These are phyloP conservation scores for Blastocystis sp. DNA, from an alignment of 352 stramenopile genomes.

Conservation along the genomic window DNA sequence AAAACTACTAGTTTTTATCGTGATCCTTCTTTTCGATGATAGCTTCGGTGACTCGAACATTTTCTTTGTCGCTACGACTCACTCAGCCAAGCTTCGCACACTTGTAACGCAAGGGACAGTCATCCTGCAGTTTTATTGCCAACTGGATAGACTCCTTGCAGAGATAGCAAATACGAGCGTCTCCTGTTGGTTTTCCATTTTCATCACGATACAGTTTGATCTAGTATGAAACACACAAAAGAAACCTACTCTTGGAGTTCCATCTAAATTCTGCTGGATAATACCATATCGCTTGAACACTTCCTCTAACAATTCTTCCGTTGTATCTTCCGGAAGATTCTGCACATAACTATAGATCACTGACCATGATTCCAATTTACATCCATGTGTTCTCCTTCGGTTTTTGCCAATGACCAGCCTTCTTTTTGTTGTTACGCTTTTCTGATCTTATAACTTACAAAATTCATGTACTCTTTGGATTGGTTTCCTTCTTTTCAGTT, in stretches of 20 bases:
- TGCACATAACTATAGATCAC: conserved; percentile 29
- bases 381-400: conserved; percentile 51
- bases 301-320: conserved; percentile 42
- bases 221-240: background rate
- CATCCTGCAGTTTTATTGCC: conserved; percentile 58
- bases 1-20: background rate
- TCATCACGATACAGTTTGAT: conserved; percentile 61
- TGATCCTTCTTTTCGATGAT: conserved; percentile 52
- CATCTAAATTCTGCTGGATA: conserved; percentile 54
- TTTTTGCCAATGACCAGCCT: conserved; percentile 13
- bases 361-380: background rate
- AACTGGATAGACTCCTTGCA: conserved; percentile 55
- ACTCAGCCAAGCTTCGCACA: background rate
- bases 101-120: conserved; percentile 50
- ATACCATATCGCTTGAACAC: conserved; percentile 61
- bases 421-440: conserved; percentile 33
- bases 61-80: conserved; percentile 44
- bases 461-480: background rate
- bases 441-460: background rate
- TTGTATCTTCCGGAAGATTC: conserved; percentile 52
- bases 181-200: conserved; percentile 47
- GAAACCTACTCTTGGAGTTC: conserved; percentile 27
- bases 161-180: conserved; percentile 59
- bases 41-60: conserved; percentile 25
- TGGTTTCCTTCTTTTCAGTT: conserved; percentile 33